phyloP scores from a whole-genome alignment of 257 asterid species.

The Rauvolfia tetraphylla region DNA sequence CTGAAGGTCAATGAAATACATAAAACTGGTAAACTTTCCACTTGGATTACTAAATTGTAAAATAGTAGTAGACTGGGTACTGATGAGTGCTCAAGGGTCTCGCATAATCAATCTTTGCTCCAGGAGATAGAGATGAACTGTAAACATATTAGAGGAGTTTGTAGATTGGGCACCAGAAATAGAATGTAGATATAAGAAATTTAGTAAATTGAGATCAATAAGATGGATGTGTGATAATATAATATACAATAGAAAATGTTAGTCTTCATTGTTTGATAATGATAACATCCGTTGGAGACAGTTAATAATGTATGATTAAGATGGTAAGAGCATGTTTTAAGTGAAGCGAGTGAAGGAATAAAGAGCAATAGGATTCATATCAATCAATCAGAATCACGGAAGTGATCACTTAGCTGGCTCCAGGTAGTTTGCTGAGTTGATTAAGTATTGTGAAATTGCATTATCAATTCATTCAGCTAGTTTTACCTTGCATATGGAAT shows the following conservation, averaged over 20 bases:
- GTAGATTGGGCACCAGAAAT: background rate
- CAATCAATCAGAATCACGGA: background rate
- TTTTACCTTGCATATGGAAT: background rate
- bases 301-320: background rate
- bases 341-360: background rate
- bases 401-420: background rate
- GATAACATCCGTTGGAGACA: background rate
- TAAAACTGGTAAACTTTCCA: background rate
- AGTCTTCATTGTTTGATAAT: background rate
- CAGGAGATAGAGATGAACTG: background rate
- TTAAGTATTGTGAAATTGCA: background rate
- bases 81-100: background rate
- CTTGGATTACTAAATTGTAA: too few species aligned
- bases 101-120: too few species aligned
- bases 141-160: background rate
- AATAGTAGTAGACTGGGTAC: background rate
- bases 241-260: too few species aligned
- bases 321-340: background rate
- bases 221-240: background rate
- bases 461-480: background rate
- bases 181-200: background rate
- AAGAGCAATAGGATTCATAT: background rate
- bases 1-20: background rate
- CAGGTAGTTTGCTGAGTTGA: background rate
- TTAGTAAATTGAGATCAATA: background rate